Evolutionary conservation across 176 grass and related monocot genomes (phyloP), one percentile per base, ranked within the genome.

Genomic region (Raddia distichophylla): DNA sequence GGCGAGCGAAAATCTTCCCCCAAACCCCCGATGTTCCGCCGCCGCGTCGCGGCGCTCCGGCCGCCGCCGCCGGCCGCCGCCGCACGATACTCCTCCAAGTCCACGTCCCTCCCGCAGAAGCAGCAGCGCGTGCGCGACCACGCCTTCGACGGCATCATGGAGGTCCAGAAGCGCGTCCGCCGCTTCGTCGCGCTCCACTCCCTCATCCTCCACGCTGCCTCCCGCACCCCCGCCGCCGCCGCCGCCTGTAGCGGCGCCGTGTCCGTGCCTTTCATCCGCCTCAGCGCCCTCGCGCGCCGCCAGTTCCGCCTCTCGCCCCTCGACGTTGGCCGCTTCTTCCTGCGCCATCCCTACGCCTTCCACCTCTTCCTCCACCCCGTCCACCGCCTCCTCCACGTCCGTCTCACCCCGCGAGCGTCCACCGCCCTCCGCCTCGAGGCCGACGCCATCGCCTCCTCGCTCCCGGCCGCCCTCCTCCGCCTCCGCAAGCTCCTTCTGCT

Each of bases 341-440:
- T 93, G 61, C 88, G 90, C 76, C 92, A 98, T 77, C 92, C 92
- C 59, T 79, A 93, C 88, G 86, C 84, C 22, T 94, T 98, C 88
- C 95, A 98, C 71, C 83, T 98, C 78, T 98, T 98, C 70, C 87
- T 93, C 65, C 95, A 98, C 75, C 95, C 95, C 43, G 90, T 94
- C 43, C 92, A 93, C 78, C 95, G 90, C 84, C 43, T 91, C 55
- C 90, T 98, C 69, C 93, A 92, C 88, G 78, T 55, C 60, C 90
- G 90, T 66, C 85, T 94, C 90, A 94, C 95, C 85, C 92, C 95
- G 33, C 86, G 90, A 14, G 87, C 90, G 34, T 20, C 81, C 12
- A 44, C 83, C 33, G 83, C 80, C 46, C 77, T 91, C 68, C 62
- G 59, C 33, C 79, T 74, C 6, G 92, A 97, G 82, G 60, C 68